Evolutionary conservation across 306 rosid species (phyloP).

Genomic region (Leucaena leucocephala): DNA sequence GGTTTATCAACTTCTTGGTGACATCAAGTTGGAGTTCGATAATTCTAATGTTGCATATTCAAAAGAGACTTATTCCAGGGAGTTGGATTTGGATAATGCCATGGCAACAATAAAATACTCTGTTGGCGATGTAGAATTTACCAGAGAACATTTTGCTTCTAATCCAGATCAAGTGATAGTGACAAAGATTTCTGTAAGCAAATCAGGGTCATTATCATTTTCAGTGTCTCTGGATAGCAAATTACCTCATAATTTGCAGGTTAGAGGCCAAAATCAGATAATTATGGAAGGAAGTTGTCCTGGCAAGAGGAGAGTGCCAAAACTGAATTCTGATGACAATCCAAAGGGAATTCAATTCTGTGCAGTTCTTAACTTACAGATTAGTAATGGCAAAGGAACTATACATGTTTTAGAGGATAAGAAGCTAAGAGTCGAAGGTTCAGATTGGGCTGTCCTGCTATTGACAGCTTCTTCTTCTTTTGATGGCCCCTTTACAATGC

Average conservation of each 20-base stretch:
- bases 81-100: constrained; percentile 84
- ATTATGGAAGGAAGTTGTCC: constrained; percentile 79
- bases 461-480: constrained; percentile 84
- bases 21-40: constrained; percentile 78
- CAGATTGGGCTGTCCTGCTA: constrained; percentile 76
- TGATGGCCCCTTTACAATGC: constrained; percentile 73
- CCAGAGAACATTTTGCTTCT: constrained; percentile 86
- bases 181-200: constrained; percentile 72
- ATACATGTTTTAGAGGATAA: constrained; percentile 65
- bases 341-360: constrained; percentile 81
- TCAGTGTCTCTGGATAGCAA: constrained; percentile 77
- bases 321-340: constrained; percentile 41
- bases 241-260: constrained; percentile 53
- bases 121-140: constrained; percentile 71
- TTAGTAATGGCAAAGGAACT: constrained; percentile 63
- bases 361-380: constrained; percentile 78
- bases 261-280: constrained; percentile 63
- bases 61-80: constrained; percentile 67
- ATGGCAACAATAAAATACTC: constrained; percentile 68
- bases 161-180: constrained; percentile 78
- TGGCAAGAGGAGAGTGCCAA: constrained; percentile 55
- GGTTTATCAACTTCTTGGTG: constrained; percentile 87
- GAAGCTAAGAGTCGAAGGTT: constrained; percentile 70
- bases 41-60: constrained; percentile 67
- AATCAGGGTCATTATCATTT: constrained; percentile 68